phyloP scores from a whole-genome alignment of 371 early-diverging fungal species.

The Nematocida parisii region DNA sequence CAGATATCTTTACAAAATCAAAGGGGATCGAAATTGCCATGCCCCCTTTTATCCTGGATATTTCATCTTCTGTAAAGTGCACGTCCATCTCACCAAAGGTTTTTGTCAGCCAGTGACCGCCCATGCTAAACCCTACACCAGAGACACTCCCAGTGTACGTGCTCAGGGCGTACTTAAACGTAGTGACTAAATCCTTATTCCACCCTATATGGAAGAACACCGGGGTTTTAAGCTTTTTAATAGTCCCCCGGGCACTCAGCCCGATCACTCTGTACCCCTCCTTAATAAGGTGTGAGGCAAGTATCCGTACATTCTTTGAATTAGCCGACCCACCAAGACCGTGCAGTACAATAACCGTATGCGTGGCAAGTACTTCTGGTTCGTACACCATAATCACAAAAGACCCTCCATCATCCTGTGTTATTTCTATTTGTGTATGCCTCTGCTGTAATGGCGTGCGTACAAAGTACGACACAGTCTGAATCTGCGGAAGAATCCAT shows the following conservation, averaged over 20 bases:
- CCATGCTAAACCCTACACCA: conserved; percentile 68
- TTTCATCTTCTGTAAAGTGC: conserved; percentile 42
- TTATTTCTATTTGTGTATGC: conserved; percentile 35
- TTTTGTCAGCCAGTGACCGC: conserved; percentile 66
- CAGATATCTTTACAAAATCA: conserved; percentile 64
- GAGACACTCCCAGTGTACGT: conserved; percentile 62
- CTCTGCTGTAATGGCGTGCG: conserved; percentile 2
- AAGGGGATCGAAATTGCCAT: conserved; percentile 68
- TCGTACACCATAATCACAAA: conserved; percentile 59
- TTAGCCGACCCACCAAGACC: conserved; percentile 66
- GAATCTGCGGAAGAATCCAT: conserved; percentile 55
- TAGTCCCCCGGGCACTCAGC: conserved; percentile 64
- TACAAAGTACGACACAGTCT: conserved; percentile 58
- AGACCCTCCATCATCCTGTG: conserved; percentile 53
- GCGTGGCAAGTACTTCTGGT: conserved; percentile 14
- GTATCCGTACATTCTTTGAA: conserved; percentile 61
- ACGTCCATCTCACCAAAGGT: conserved; percentile 59
- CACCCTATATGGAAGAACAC: conserved; percentile 69
- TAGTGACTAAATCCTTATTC: conserved; percentile 62
- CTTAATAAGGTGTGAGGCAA: conserved; percentile 56
- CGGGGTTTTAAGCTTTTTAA: conserved; percentile 43
- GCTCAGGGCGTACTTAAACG: conserved; percentile 61
- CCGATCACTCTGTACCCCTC: conserved; percentile 63
- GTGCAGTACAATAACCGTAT: conserved; percentile 67
- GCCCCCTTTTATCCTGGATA: conserved; percentile 57